Base-by-base conservation (phyloP, 2,329 filamentous ascomycete species). In the Ophiobolus disseminans region DNA sequence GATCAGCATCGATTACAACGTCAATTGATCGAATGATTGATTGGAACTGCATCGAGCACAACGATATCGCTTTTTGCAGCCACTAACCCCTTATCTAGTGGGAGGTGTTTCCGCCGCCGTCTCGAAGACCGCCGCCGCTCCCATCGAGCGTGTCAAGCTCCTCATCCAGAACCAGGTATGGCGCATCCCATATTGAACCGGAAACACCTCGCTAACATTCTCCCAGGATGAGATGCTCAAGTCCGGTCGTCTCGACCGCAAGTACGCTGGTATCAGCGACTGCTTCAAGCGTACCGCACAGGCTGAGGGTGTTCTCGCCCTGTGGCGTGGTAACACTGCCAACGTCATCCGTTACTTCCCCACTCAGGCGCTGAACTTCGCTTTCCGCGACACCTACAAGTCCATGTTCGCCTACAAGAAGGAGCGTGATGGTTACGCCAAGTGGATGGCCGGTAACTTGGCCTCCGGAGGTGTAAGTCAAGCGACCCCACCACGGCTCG, bases 321-420 rank as follows among this genome's bases (percentile, higher is more conserved):
- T 99, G 74, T 99, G 94, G 94, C 88, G 94, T 87, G 94, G 94
- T 82, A 99, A 99, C 91, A 99, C 94, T 78, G 94, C 94, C 91
- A 99, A 99, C 89, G 94, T 99, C 81, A 96, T 99, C 86, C 94
- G 94, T 89, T 99, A 99, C 86, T 99, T 99, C 91, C 94, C 94
- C 72, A 99, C 94, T 80, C 94, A 99, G 87, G 94, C 94, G 74
- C 86, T 99, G 80, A 99, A 99, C 92, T 99, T 99, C 78, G 94
- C 94, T 79, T 99, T 99, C 94, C 94, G 94, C 81, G 94, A 99
- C 82, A 97, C 95, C 88, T 99, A 97, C 91, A 99, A 99, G 91
- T 86, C 89, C 77, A 95, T 99, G 92, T 99, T 99, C 88, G 90
- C 91, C 78, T 99, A 91, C 91, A 99, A 97, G 91, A 97, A 97